Evolutionary conservation across 2,329 filamentous ascomycete genomes (phyloP).

Genomic region (Trichoderma koningii): DNA sequence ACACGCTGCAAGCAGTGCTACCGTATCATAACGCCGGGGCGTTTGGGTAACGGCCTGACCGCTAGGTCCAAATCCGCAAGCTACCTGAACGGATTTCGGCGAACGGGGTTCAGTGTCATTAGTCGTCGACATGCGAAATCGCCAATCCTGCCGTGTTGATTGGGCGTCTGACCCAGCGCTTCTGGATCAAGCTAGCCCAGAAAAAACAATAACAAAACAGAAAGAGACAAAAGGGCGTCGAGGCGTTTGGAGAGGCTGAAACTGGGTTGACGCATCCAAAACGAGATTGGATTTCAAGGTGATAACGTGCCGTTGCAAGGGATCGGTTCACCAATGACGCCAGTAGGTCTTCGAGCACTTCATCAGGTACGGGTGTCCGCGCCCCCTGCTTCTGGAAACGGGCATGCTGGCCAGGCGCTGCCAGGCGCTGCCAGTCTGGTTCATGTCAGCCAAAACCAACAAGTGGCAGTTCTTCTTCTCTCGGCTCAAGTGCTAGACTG

Average conservation of each 20-base stretch:
- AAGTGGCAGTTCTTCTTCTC: constrained; percentile 22
- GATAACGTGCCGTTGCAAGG: neutral
- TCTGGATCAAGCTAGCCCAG: constrained; percentile 14
- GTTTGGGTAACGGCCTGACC: constrained; percentile 19
- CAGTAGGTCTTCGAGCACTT: too few relatives aligned
- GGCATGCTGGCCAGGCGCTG: constrained; percentile 13
- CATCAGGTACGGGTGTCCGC: too few relatives aligned
- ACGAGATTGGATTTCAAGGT: neutral
- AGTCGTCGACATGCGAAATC: constrained; percentile 14
- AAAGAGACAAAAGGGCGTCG: neutral
- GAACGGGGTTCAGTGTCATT: constrained; percentile 1
- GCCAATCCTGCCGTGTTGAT: constrained; percentile 17
- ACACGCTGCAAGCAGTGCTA: constrained; percentile 16
- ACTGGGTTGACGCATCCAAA: constrained; percentile 13
- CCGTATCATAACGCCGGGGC: constrained; percentile 16
- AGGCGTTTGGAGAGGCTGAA: constrained; percentile 19
- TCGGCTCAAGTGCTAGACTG: constrained; percentile 11
- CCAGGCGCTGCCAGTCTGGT: neutral
- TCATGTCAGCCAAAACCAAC: constrained; percentile 18
- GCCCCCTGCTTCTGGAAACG: constrained; percentile 16
- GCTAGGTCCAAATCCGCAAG: neutral
- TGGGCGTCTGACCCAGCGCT: neutral
- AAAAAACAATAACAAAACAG: neutral
- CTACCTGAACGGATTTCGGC: neutral
- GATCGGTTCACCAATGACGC: neutral